Base-by-base conservation (phyloP, 2,329 filamentous ascomycete genomes). In the Alternaria infectoria region DNA sequence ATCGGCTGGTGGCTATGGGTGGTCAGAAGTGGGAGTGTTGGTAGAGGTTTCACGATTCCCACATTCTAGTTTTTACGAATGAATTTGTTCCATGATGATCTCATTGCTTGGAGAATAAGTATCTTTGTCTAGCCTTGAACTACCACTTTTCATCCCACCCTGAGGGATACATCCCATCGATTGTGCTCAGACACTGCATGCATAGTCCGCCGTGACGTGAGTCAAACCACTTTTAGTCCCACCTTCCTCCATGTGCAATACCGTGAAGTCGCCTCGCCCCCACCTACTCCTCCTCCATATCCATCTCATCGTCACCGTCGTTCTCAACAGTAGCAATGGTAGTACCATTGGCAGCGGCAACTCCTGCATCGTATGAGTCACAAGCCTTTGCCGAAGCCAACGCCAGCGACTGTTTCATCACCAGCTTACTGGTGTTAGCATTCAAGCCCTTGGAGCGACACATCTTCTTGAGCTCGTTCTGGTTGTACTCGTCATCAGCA, bases 11-110 rank as follows among this genome's bases (percentile, higher is more conserved):
- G 61, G 88, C 91, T 3, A 91, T 95, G 80, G 91, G 91, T 1
- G 86, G 86, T 13, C 92, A 96, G 84, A 93, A 93, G 84, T 96
- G 92, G 93, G 91, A 93, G 82, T 86, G 86, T 59, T 92, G 88
- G 89, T 95, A 70, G 44, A 56, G 30, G 19, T 21, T 56, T 25
- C 23, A 44, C 15, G n/a, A 40, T 40, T 4, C 4, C 9, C 36
- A 40, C 36, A 36, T 11, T 17, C 36, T 40, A 17, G 9, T 40
- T 11, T 3, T 17, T 10, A 40, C 2, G n/a, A 17, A 11, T 10
- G 36, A 40, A 4, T 40, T 3, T 4, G 36, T 40, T 40, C 8
- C n/a, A 40, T n/a, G 9, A 17, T 17, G 36, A 40, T 40, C 6
- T 26, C 30, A 28, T 28, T 28, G n/a, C 11, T 4, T 50, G 13